phyloP scores from a whole-genome alignment of 768 basidiomycete species.

The Russula dissimulans region DNA sequence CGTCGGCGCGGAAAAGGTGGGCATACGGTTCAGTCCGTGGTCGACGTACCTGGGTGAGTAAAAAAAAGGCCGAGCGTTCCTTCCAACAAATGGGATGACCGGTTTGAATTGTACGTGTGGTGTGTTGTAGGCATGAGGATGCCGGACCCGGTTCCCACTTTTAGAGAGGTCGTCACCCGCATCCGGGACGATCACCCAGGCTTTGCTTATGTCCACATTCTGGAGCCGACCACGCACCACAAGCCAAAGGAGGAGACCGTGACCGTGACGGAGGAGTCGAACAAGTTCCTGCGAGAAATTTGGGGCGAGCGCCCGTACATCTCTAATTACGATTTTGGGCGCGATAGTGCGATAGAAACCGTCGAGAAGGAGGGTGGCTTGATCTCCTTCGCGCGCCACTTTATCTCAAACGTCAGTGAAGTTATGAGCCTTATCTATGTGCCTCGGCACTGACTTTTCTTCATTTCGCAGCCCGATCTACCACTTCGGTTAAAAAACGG shows the following conservation, averaged over 20 bases:
- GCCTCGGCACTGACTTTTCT: background rate
- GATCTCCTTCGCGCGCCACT: slow-evolving; percentile 8
- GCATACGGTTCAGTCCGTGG: slow-evolving; percentile 30
- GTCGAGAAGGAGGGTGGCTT: slow-evolving; percentile 16
- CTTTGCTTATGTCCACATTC: slow-evolving; percentile 25
- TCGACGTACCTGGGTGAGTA: background rate
- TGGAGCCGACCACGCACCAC: slow-evolving; percentile 21
- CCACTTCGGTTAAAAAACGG: slow-evolving; percentile 10
- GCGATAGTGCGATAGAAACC: slow-evolving; percentile 17
- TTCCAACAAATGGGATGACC: too few species aligned
- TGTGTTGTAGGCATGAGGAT: slow-evolving; percentile 4
- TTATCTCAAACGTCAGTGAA: slow-evolving; percentile 12
- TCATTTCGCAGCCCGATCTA: slow-evolving; percentile 14
- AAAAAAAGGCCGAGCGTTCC: too few species aligned
- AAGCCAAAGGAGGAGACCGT: background rate
- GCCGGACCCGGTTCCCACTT: slow-evolving; percentile 24
- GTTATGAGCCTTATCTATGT: too few species aligned
- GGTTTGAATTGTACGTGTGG: too few species aligned
- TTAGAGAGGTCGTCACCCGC: slow-evolving; percentile 22
- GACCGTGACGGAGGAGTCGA: background rate
- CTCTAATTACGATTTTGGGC: slow-evolving; percentile 20
- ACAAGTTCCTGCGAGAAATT: slow-evolving; percentile 21
- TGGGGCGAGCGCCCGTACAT: slow-evolving; percentile 22
- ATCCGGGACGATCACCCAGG: slow-evolving; percentile 18
- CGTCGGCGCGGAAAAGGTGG: slow-evolving; percentile 30